Base-by-base conservation (phyloP, 169 alveolate genomes). In the Plasmodium vivax region DNA sequence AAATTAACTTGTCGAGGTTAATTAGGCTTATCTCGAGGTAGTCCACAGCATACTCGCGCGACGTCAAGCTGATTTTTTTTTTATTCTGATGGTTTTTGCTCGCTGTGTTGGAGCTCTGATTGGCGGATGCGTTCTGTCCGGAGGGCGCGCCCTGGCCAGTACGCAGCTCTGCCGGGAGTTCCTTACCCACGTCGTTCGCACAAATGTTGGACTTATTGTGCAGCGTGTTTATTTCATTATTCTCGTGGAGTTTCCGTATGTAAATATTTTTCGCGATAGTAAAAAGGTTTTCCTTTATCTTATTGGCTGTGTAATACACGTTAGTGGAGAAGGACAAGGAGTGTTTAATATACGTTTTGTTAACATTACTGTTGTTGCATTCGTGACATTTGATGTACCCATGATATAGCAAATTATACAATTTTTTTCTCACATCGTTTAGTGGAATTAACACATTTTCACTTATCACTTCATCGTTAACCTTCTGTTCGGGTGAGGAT, bases 361-460 rank as follows among this genome's bases (percentile, higher is more conserved):
- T 88, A 62, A 54, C 73, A 34, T 62, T 58, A 47, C 75, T 54
- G 36, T 80, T 88, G 51, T 88, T 88, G n/a, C 88, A 88, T 41
- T 88, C 94, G 79, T 88, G 94, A 9, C 83, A 79, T 79, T 88
- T 88, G 4, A 88, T 88, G 82, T 77, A 88, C 16, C 94, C 94
- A 77, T 62, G 71, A 58, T 88, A 88, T 7, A 88, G 47, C 47
- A 88, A 38, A 58, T 88, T 79, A 88, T 88, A 88, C 58, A 88
- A 77, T 88, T 77, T 88, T 79, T 88, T 88, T 88, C 94, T 79
- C 3, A 88, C 88, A 88, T 88, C 90, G 79, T 80, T 79, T 62
- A 88, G 51, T 41, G 94, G 94, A 12, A 88, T 88, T 88, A 88
- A 54, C 4, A 88, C 94, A 79, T 88, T 56, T 88, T 88, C 94